Percentiles rank a stretch among this genome's conserved stretches.
phyloP scores from a whole-genome alignment of 257 asterid genomes.

The Solanum rostratum region DNA sequence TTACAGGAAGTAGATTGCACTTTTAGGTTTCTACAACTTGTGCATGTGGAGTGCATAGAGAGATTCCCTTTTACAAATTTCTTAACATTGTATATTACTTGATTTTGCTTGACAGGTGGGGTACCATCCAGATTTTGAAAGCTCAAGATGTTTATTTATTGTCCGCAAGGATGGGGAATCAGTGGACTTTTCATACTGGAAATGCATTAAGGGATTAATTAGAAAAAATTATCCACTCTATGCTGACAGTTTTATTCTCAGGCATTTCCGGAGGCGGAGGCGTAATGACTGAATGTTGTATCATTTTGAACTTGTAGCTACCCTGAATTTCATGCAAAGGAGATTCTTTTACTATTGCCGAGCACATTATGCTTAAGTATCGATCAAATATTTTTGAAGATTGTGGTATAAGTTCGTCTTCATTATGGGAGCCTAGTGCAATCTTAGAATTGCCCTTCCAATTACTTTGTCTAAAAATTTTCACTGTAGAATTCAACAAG shows the following conservation, averaged over 20 bases:
- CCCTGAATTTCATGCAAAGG: neutral
- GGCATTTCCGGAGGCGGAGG: conserved; percentile 65
- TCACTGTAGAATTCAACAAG: neutral
- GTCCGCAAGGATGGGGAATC: conserved; percentile 85
- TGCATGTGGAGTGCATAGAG: neutral
- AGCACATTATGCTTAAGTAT: neutral
- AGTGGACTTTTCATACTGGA: conserved; percentile 94
- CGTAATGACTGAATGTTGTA: conserved; percentile 41
- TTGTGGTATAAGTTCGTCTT: neutral
- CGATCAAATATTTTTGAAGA: neutral
- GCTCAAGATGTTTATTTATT: conserved; percentile 77
- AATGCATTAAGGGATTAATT: conserved; percentile 90
- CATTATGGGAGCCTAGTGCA: neutral
- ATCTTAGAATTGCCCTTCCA: neutral
- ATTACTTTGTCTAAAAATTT: neutral
- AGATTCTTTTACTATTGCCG: conserved; percentile 2
- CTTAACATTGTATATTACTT: neutral
- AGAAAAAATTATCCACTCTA: conserved; percentile 79
- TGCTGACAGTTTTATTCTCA: conserved; percentile 82
- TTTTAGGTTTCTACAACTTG: neutral
- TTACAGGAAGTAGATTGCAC: neutral
- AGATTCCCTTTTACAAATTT: neutral
- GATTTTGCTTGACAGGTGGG: conserved; percentile 54
- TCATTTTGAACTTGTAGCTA: neutral
- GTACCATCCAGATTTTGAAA: conserved; percentile 78